These are phyloP conservation scores for Corymbia maculata DNA, from an alignment of 345 rosid genomes.

Conservation along the genomic window DNA sequence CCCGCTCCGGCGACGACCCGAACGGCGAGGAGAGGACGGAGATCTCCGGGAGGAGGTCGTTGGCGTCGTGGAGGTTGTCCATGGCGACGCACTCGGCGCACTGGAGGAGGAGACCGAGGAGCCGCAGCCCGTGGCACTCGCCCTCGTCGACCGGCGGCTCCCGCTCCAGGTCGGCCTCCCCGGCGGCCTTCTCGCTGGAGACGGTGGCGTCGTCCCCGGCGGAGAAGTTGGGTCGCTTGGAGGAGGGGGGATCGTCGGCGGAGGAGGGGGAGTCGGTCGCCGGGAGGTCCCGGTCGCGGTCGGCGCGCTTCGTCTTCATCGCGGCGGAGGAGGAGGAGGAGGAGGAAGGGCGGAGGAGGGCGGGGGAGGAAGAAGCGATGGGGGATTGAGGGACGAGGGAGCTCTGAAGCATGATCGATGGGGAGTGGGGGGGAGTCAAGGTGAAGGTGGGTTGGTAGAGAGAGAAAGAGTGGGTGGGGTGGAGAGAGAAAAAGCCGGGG, in stretches of 20 bases:
- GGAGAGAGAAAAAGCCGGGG: background rate
- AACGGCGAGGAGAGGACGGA: slow-evolving; percentile 76
- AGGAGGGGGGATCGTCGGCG: background rate
- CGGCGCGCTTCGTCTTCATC: slow-evolving; percentile 55
- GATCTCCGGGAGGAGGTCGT: slow-evolving; percentile 68
- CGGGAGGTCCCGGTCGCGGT: slow-evolving; percentile 4
- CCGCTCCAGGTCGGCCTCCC: slow-evolving; percentile 15
- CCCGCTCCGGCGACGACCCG: slow-evolving; percentile 83
- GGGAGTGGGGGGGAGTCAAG: background rate
- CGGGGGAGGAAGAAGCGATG: slow-evolving; percentile 6
- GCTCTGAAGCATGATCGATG: slow-evolving; percentile 56
- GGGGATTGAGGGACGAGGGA: slow-evolving; percentile 12
- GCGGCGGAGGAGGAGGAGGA: slow-evolving; percentile 11
- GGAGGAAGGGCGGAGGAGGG: slow-evolving; percentile 4
- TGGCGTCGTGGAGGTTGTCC: slow-evolving; percentile 63
- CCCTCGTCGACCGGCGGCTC: background rate
- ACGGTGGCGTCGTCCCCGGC: background rate
- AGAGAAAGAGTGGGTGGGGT: background rate
- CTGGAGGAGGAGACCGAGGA: slow-evolving; percentile 74
- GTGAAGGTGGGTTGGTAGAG: background rate
- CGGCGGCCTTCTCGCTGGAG: slow-evolving; percentile 4
- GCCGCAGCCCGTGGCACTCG: slow-evolving; percentile 48
- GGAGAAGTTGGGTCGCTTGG: background rate
- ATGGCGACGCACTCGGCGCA: slow-evolving; percentile 89
- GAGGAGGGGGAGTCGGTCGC: background rate